Evolutionary conservation across 2,329 filamentous ascomycete species (phyloP), one percentile per base, ranked within the genome.

Genomic region (Lasiodiplodia gonubiensis): DNA sequence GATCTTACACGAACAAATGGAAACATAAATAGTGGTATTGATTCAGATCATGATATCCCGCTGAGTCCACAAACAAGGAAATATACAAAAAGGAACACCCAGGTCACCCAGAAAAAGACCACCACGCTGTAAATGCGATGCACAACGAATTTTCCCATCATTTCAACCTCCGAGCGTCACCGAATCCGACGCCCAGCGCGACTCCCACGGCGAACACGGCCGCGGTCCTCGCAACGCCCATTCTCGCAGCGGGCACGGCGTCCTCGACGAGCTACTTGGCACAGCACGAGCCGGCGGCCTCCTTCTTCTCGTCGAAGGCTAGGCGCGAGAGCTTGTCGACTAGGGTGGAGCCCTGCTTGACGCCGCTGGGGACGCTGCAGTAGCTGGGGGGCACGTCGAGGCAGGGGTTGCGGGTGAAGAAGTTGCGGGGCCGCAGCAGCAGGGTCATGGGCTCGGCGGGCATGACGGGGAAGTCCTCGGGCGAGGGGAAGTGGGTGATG

Each of bases 391-490:
- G 90, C 18, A 96, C 90, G 77, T 96, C 92, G 77, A 96, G 82
- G 66, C 88, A 90, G 2, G 92, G 92, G 76, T 94, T 96, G 72
- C 87, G 85, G 25, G 85, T 81, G 80, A 96, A 97, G 85, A 96
- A 96, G 81, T 96, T 90, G 51, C 92, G 83, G 3, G 93, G 93
- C 37, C 92, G 83, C 49, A 96, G 83, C 42, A 96, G 84, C 72
- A 97, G 82, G 1, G 88, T 92, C 86, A 97, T 94, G 0, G 92
- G 91, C 82, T 84, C 79, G 49, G 88, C 91, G 0, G 93, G 93
- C 93, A 97, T 97, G 72, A 97, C 85, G 35, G 94, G 94, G 82
- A 92, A 97, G 79, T 97, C 94, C 76, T 97, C 94, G 0, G 93
- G 93, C 0, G 91, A 83, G 0, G 94, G 93, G 83, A 97, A 94